Evolutionary conservation across 495 filamentous ascomycete species (phyloP).

Genomic region (Tetracladium marchalianum): DNA sequence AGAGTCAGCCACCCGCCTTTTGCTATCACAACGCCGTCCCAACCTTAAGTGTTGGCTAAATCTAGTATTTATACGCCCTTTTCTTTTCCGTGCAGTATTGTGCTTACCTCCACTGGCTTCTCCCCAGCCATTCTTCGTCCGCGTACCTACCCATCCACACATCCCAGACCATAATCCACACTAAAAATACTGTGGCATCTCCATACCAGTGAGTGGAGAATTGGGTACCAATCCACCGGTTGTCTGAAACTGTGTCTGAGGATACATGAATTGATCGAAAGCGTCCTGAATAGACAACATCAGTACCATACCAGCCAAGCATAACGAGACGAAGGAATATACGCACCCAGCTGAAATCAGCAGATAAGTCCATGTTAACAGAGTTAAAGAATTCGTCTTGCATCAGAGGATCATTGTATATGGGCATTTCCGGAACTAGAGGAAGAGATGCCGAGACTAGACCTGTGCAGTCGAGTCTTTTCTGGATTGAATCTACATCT

Average conservation of each 20-base stretch:
- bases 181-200: too few relatives aligned
- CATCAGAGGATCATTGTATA: slow-evolving; percentile 3
- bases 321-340: not conserved
- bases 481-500: slow-evolving; percentile 1
- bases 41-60: too few relatives aligned
- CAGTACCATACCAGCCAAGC: not conserved
- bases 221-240: not conserved
- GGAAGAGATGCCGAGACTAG: not conserved
- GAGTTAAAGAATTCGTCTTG: slow-evolving; percentile 8
- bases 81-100: too few relatives aligned
- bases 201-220: not conserved
- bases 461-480: slow-evolving; percentile 3
- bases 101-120: too few relatives aligned
- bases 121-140: too few relatives aligned
- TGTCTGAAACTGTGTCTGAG: not conserved
- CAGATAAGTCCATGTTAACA: slow-evolving; percentile 2
- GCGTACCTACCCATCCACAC: too few relatives aligned
- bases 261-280: slow-evolving; percentile 9
- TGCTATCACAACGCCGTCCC: too few relatives aligned
- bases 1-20: too few relatives aligned
- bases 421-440: not conserved
- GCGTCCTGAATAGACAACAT: not conserved
- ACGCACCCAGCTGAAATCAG: slow-evolving; percentile 18
- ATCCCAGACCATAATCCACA: too few relatives aligned
- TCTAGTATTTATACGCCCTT: too few relatives aligned